These are phyloP conservation scores for Fusarium nelsonii DNA, from an alignment of 2,329 filamentous ascomycete species.

Conservation along the genomic window DNA sequence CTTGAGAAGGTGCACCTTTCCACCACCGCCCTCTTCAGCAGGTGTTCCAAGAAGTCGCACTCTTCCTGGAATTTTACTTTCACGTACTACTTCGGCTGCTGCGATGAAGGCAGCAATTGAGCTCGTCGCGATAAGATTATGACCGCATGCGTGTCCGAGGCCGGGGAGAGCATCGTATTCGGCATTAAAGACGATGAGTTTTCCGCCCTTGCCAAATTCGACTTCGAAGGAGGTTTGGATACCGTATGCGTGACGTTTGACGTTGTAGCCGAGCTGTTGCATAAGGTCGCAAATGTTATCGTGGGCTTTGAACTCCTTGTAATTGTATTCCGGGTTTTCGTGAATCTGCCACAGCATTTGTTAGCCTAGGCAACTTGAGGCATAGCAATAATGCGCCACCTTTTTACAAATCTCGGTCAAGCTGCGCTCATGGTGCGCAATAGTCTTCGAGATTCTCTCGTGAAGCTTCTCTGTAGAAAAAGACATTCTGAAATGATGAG, in stretches of 20 bases:
- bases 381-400: neutral
- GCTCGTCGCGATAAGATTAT: conserved; percentile 35
- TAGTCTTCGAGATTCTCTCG: conserved; percentile 25
- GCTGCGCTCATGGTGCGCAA: conserved; percentile 25
- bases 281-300: conserved; percentile 27
- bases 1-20: conserved; percentile 61
- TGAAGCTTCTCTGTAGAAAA: conserved; percentile 4
- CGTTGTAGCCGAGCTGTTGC: conserved; percentile 13
- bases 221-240: conserved; percentile 30
- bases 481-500: conserved; percentile 6
- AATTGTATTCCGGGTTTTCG: conserved; percentile 31
- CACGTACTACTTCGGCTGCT: conserved; percentile 30
- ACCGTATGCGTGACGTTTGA: conserved; percentile 21
- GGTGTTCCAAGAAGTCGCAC: conserved; percentile 58
- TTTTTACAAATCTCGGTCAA: conserved; percentile 34
- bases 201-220: conserved; percentile 28
- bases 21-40: conserved; percentile 65
- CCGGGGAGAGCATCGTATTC: conserved; percentile 36
- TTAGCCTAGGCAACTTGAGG: neutral
- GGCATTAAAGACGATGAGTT: conserved; percentile 33
- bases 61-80: neutral
- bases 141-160: conserved; percentile 33
- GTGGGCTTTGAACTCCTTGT: conserved; percentile 29
- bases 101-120: conserved; percentile 33
- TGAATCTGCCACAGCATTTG: conserved; percentile 4